Evolutionary conservation across 331 rosid genomes (phyloP).

Genomic region (Stylosanthes scabra): DNA sequence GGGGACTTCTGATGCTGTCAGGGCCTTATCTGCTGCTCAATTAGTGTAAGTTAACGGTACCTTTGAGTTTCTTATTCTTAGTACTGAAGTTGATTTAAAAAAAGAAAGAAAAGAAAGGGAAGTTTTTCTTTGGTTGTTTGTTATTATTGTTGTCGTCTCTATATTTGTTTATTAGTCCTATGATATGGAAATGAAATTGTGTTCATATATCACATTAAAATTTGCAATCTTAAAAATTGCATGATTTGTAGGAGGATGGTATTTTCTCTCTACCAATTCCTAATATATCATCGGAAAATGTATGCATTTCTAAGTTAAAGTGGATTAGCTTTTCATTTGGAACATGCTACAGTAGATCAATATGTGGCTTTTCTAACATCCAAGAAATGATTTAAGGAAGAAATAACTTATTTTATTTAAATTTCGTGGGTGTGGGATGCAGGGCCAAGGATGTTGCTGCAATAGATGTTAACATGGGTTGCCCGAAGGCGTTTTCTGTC

Average conservation of each 20-base stretch:
- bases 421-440: conserved; percentile 21
- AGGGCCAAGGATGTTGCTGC: conserved; percentile 92
- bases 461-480: conserved; percentile 93
- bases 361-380: conserved; percentile 16
- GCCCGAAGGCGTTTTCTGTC: conserved; percentile 87
- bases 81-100: conserved; percentile 3
- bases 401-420: background rate
- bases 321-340: too few relatives aligned
- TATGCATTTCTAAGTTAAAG: background rate
- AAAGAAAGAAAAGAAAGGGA: too few relatives aligned
- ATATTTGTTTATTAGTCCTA: conserved; percentile 13
- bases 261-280: conserved; percentile 9
- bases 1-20: conserved; percentile 84
- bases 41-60: conserved; percentile 65
- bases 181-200: background rate
- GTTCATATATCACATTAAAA: conserved; percentile 18
- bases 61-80: conserved; percentile 15
- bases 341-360: background rate
- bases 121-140: conserved; percentile 10
- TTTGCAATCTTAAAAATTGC: conserved; percentile 20
- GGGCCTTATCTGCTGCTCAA: conserved; percentile 87
- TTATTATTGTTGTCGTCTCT: conserved; percentile 19
- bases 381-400: conserved; percentile 14
- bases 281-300: conserved; percentile 1
- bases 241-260: background rate